Base-by-base conservation (phyloP, 371 early-diverging fungal genomes). In the Apophysomyces sp. region DNA sequence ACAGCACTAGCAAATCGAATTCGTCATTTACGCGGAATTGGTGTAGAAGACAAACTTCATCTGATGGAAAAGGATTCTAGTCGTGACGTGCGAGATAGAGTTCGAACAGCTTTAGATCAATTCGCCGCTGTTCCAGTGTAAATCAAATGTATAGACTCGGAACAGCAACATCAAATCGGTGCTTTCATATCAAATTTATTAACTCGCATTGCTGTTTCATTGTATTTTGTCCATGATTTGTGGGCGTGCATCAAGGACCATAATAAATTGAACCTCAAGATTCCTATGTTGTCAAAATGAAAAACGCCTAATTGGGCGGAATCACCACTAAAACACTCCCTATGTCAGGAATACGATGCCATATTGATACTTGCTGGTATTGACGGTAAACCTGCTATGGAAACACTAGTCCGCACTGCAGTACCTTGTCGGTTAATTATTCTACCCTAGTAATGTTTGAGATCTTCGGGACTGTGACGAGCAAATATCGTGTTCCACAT, bases 41-140 rank as follows among this genome's bases (percentile, higher is more conserved):
- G 91, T 4, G 76, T 90, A 18, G 87, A 89, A 55, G 75, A 87
- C 4, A 74, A 74, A 52, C 68, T 94, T 16, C 70, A 78, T 49
- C 37, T 55, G 0, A 62, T 89, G 74, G 75, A 71, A 26, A 79
- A 81, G 12, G 89, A 89, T 61, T 63, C 74, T 7, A 80, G 82
- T 58, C 63, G 78, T 55, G 93, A 93, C 73, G 93, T 92, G 5
- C 83, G 89, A 2, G 92, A 92, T 60, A 76, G 92, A 34, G 92
- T 86, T 27, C 82, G 82, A 60, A 90, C 89, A 11, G 93, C 92
- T 11, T 62, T 90, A 53, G 67, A 71, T 21, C 86, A 92, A 61
- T 77, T 92, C 54, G 57, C 53, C 15, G 52, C 65, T 37, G 64
- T 62, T 8, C 26, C 51, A 16, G n/a, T 13, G 15, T 67, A 61